phyloP scores from a whole-genome alignment of 129 eudicot species.

The Saussurea involucrata region DNA sequence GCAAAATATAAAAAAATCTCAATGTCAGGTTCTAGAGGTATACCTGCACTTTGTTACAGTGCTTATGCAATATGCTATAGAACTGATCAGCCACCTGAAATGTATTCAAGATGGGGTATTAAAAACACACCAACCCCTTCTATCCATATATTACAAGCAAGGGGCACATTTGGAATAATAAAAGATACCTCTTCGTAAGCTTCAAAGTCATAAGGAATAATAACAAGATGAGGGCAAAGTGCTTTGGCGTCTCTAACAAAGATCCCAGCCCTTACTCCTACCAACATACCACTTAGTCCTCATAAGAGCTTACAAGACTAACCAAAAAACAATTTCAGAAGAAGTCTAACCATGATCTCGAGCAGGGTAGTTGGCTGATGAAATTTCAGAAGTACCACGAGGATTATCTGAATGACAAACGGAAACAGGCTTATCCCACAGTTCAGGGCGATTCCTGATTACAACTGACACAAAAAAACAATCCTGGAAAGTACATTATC shows the following conservation, averaged over 20 bases:
- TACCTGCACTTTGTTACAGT: conserved; percentile 93
- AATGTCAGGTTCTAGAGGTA: neutral
- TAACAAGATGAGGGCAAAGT: conserved; percentile 82
- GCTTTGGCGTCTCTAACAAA: conserved; percentile 90
- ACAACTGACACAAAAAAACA: conserved; percentile 93
- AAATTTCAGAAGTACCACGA: conserved; percentile 93
- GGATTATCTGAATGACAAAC: conserved; percentile 97
- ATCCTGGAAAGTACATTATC: conserved; percentile 51
- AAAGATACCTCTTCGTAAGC: conserved; percentile 79
- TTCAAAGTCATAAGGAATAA: conserved; percentile 82
- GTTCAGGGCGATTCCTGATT: conserved; percentile 65
- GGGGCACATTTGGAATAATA: neutral
- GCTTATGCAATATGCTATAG: conserved; percentile 78
- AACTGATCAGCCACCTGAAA: conserved; percentile 95
- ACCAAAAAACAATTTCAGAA: neutral
- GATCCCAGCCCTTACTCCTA: conserved; percentile 91
- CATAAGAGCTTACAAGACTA: neutral
- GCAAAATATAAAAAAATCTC: neutral
- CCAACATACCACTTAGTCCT: neutral
- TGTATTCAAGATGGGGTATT: conserved; percentile 3
- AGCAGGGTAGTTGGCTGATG: conserved; percentile 98
- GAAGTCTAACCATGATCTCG: conserved; percentile 67
- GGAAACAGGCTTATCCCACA: conserved; percentile 83
- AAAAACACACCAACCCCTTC: neutral
- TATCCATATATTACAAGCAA: neutral